Evolutionary conservation across 768 basidiomycete genomes (phyloP), one percentile per base, ranked within the genome.

Genomic region (Leucocoprinus leucothites): DNA sequence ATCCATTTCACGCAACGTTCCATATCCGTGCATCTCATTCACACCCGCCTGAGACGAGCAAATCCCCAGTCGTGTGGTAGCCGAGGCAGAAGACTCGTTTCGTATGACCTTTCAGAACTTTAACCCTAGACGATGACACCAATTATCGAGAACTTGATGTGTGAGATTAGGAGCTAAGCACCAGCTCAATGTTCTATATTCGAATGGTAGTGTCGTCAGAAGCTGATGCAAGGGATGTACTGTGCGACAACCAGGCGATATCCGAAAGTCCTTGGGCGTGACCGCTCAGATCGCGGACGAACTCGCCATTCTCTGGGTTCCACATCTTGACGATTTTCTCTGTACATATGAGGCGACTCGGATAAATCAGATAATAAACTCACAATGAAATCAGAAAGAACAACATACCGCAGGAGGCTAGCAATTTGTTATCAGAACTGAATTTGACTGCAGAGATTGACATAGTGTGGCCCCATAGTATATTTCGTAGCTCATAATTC

Each of bases 11-110:
- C 13, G 85, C 80, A 0, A 87, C 81, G 64, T 97, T 92, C 95
- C 96, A 98, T 65, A 99, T 86, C 60, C 86, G 81, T 14, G 98
- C 86, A 64, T 91, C 91, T 47, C 95, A 94, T 58, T 98, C 96
- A 65, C 91, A 95, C 0, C 88, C 87, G 7, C 96, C 96, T 11
- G 91, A 94, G 5, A 93, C 96, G 42, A 98, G 79, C 18, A 98
- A 74, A 59, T 94, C 93, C 5, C 91, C 90, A 24, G 89, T 78
- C 1, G 85, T 84, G 65, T 94, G 94, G 69, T 93, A 98, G 63
- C 95, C 92, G 13, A 98, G 76, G 64, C 92, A 94, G 64, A 97
- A 94, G 2, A 98, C 93, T 67, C 84, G 89, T 62, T 86, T 91
- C 3, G 88, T 81, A 64, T 98, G 96, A 0, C 91, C 91, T 57